These are phyloP conservation scores for Aspergillus biplanus DNA, from an alignment of 495 filamentous ascomycete genomes.

Conservation along the genomic window DNA sequence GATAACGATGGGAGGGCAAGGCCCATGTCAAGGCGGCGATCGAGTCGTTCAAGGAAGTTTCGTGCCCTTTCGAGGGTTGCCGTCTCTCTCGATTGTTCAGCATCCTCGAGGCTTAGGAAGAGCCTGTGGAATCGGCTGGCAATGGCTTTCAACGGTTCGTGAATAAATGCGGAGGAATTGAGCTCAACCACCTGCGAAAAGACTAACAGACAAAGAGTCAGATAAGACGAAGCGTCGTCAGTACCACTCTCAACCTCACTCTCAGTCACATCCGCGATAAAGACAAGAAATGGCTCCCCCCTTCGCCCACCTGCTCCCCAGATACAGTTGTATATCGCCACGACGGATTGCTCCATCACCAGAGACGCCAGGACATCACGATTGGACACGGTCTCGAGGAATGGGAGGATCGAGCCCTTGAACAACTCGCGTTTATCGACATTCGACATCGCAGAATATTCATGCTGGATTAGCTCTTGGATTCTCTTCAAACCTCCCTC, in stretches of 20 bases:
- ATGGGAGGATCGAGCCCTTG: neutral
- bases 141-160: neutral
- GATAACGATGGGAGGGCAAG: no score
- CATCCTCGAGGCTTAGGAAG: neutral
- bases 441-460: neutral
- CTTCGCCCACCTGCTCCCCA: conserved; percentile 1
- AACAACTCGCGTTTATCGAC: neutral
- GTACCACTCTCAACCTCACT: neutral
- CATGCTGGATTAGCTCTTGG: neutral
- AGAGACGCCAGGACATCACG: conserved; percentile 6
- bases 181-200: neutral
- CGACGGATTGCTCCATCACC: conserved; percentile 7
- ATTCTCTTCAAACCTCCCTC: neutral
- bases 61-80: neutral
- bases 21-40: no score
- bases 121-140: neutral
- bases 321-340: conserved; percentile 11
- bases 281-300: neutral
- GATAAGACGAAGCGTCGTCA: neutral
- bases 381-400: conserved; percentile 7
- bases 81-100: neutral
- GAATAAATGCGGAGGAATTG: conserved; percentile 7
- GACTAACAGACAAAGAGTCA: neutral
- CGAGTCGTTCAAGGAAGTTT: no score
- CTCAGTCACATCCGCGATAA: neutral